Percentiles rank a stretch among this genome's conserved stretches.
phyloP scores from a whole-genome alignment of 2,329 filamentous ascomycete genomes.

The Colletotrichum tanaceti region DNA sequence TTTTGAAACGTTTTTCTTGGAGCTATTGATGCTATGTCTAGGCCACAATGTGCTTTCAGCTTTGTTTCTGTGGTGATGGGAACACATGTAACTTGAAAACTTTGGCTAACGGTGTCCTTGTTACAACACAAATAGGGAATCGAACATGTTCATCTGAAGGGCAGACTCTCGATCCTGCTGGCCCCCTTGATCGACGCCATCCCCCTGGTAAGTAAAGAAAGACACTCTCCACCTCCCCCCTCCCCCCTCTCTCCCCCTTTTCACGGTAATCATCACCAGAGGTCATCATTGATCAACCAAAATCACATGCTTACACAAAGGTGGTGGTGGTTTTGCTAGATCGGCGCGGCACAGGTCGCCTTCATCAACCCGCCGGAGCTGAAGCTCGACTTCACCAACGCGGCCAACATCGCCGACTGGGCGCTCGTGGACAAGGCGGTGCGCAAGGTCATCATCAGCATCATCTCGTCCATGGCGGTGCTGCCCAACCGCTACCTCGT shows the following conservation, averaged over 20 bases:
- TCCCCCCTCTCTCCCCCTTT: too few relatives aligned
- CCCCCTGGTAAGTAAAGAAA: too few relatives aligned
- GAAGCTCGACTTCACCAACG: slow-evolving; percentile 60
- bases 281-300: not conserved
- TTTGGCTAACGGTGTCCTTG: too few relatives aligned
- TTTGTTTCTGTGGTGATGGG: too few relatives aligned
- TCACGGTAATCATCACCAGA: not conserved
- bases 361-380: slow-evolving; percentile 62
- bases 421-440: slow-evolving; percentile 55
- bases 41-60: too few relatives aligned
- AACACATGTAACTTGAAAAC: too few relatives aligned
- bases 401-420: slow-evolving; percentile 57
- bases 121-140: too few relatives aligned
- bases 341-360: slow-evolving; percentile 60
- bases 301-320: not conserved
- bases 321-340: too few relatives aligned
- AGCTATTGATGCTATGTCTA: too few relatives aligned
- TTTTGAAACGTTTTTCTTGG: too few relatives aligned
- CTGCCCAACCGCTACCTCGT: slow-evolving; percentile 62
- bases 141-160: slow-evolving; percentile 56
- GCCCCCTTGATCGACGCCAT: slow-evolving; percentile 58
- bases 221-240: too few relatives aligned
- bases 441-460: slow-evolving; percentile 57
- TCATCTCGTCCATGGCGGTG: slow-evolving; percentile 58
- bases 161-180: slow-evolving; percentile 57